Evolutionary conservation across 2,329 filamentous ascomycete genomes (phyloP), one percentile per base, ranked within the genome.

Genomic region (Penicillium sp.): DNA sequence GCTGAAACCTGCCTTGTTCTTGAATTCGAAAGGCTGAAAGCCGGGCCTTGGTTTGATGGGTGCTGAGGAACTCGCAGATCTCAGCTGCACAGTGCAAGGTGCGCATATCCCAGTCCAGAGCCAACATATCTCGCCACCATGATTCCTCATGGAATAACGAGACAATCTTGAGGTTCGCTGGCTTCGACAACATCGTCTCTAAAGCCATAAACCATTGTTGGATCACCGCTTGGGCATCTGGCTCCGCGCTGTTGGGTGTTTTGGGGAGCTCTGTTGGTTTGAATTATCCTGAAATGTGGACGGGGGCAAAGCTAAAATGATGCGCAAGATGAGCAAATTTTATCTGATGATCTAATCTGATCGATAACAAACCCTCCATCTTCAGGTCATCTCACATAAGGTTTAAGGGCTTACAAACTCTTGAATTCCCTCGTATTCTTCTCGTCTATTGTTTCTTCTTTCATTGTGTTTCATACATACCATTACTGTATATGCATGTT

Each of bases 51-150:
- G 69, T 68, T 17, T 65, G 45, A 24, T 49, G 45, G 7, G 45
- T 53, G 28, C 67, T 56, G 9, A 80, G 64, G 59, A 76, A 77
- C 2, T 65, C 63, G 24, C 70, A 62, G 24, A 80, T 79, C 6
- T 71, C 69, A 0, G 65, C 53, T n/a, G 68, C 68, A 3, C 68
- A 71, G 37, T 74, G 71, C 24, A 78, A 65, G 5, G 77, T 77
- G 19, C 73, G 78, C 55, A 78, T 70, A 40, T 79, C 75, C 78
- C 78, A 80, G 44, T 75, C 73, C 13, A 80, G 63, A 7, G 72
- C 73, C n/a, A 79, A 67, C 65, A 77, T 75, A 35, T 80, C 78
- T 4, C 78, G 74, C 76, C 78, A 79, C 73, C 76, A 79, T 10
- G 78, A 77, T n/a, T 78, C 76, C 19, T 66, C 44, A 15, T 78